phyloP scores from a whole-genome alignment of 768 basidiomycete species.

The Boletus reticulatus region DNA sequence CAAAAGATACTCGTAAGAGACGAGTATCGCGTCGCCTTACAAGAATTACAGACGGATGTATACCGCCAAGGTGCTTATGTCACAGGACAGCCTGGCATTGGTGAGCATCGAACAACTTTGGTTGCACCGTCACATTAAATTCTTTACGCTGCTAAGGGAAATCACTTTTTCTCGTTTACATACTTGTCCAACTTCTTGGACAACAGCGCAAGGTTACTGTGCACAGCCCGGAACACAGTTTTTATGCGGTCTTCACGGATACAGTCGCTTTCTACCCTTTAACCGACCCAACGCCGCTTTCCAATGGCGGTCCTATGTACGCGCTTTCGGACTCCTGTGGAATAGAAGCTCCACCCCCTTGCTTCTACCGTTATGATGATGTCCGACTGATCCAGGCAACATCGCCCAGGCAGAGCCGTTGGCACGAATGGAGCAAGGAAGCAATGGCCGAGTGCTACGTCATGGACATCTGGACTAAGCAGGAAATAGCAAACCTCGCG shows the following conservation, averaged over 20 bases:
- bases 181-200: neutral
- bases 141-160: too few species aligned
- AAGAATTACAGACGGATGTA: too few species aligned
- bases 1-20: too few species aligned
- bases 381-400: too few species aligned
- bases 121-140: neutral
- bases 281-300: rapidly evolving
- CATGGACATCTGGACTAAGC: constrained; percentile 1
- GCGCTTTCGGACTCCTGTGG: neutral
- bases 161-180: neutral
- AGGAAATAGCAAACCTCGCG: neutral
- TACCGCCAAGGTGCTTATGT: too few species aligned
- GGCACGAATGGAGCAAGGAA: constrained; percentile 1
- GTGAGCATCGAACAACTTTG: neutral
- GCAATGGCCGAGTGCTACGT: neutral
- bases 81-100: neutral
- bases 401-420: too few species aligned
- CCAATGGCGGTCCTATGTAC: neutral
- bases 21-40: too few species aligned
- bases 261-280: neutral
- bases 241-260: too few species aligned
- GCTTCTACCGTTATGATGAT: too few species aligned
- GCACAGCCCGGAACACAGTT: neutral
- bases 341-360: too few species aligned
- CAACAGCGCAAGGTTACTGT: neutral